Base-by-base conservation (phyloP, 495 filamentous ascomycete species). In the Cryomyces minteri region DNA sequence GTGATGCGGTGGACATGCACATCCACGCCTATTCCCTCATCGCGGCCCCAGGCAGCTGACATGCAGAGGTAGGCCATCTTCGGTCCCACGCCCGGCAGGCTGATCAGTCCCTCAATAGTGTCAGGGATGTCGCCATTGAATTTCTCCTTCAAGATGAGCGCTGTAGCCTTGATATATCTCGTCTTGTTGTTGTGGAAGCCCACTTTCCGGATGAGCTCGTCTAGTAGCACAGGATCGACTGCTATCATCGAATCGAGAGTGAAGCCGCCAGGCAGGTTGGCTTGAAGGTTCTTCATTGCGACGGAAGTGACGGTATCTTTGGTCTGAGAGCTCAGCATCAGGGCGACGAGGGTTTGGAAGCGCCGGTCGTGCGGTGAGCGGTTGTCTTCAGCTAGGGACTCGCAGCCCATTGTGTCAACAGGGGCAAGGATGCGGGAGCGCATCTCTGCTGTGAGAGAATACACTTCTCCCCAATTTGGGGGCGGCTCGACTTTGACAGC, bases 131-230 rank as follows among this genome's bases (percentile, higher is more conserved):
- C 90, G 31, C 74, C 73, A 40, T 58, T 57, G 55, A 72, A 80
- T 28, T 75, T 46, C 46, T 92, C 80, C 7, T 72, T 67, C 2
- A 94, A 67, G 37, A 94, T 79, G 6, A 67, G 54, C 5, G 87
- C 88, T 0, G 81, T 64, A 18, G 76, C 65, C n/a, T 93, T 85
- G 58, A 98, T 82, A 62, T 90, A 90, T 42, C 71, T 79, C 31
- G 92, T 92, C 63, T 95, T 94, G 62, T 86, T 92, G 55, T 94
- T 94, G 63, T 95, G 88, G 58, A 96, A 96, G 30, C 92, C 90
- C 36, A 95, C 81, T 43, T 76, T 76, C 49, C 69, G 66, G 48
- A 98, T 96, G 48, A 96, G 56, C 48, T 77, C 66, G 58, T 95
- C 88, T 41, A 98, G 70, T 6, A 63, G 60, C 18, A 64, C 67